Percentiles rank a stretch among this genome's conserved stretches.
Conservation (phyloP, 129 eudicot species). For the Sambucus nigra region DNA sequence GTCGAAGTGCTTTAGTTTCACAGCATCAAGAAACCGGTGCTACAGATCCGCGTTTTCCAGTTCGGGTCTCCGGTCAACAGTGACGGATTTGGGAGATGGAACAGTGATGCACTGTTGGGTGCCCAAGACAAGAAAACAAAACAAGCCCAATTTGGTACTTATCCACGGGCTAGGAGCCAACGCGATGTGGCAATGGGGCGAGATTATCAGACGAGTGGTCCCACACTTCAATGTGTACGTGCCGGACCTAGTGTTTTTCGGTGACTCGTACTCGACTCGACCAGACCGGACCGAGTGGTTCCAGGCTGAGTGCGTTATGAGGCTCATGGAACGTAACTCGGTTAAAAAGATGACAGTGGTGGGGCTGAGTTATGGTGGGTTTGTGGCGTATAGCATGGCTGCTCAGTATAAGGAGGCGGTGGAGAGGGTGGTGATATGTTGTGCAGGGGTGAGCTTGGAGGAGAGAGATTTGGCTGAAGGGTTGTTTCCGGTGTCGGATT, state of each 20-base stretch:
- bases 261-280: constrained; percentile 59
- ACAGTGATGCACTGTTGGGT: constrained; percentile 80
- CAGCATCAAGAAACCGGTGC: constrained; percentile 46
- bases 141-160: constrained; percentile 52
- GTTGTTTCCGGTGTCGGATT: constrained; percentile 51
- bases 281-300: constrained; percentile 61
- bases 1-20: constrained; percentile 54
- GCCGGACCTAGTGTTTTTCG: constrained; percentile 80
- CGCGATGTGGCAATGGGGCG: constrained; percentile 78
- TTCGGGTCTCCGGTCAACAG: constrained; percentile 58
- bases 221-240: constrained; percentile 72
- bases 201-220: constrained; percentile 25
- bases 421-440: constrained; percentile 71
- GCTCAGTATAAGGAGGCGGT: constrained; percentile 43
- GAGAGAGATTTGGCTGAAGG: constrained; percentile 66
- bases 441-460: constrained; percentile 82
- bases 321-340: constrained; percentile 46
- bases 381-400: constrained; percentile 78
- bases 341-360: constrained; percentile 45
- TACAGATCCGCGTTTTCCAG: constrained; percentile 32
- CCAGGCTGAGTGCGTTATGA: constrained; percentile 79
- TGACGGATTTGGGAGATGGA: constrained; percentile 69
- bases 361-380: constrained; percentile 90
- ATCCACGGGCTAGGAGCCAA: constrained; percentile 87
- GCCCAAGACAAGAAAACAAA: constrained; percentile 38